Conservation (phyloP, 2,329 filamentous ascomycete species). For the Chaetomiaceae sp. region DNA sequence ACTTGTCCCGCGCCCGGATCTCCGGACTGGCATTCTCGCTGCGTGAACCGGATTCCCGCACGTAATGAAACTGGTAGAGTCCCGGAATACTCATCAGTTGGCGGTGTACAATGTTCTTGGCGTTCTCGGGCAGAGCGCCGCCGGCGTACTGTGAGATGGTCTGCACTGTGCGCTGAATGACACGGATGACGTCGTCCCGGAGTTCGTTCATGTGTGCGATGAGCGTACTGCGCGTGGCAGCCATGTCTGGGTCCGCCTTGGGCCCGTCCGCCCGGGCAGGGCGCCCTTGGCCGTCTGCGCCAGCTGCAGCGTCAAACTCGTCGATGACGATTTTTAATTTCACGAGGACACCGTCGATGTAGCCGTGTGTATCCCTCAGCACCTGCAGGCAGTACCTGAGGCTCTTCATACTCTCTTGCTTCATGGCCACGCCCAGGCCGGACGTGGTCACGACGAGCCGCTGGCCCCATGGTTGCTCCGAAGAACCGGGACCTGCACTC, state of each 20-base stretch:
- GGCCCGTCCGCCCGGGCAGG: slow-evolving; percentile 21
- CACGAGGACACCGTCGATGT: slow-evolving; percentile 68
- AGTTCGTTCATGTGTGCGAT: slow-evolving; percentile 60
- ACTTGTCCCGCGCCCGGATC: slow-evolving; percentile 47
- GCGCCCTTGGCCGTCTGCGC: slow-evolving; percentile 17
- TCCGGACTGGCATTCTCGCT: slow-evolving; percentile 36
- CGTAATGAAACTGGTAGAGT: slow-evolving; percentile 67
- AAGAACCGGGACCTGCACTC: slow-evolving; percentile 22
- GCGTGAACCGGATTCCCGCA: slow-evolving; percentile 26
- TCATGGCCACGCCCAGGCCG: slow-evolving; percentile 85
- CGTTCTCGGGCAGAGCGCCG: slow-evolving; percentile 86
- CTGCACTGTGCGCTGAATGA: slow-evolving; percentile 73
- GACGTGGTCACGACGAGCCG: slow-evolving; percentile 86
- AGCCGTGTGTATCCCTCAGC: slow-evolving; percentile 74
- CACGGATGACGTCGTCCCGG: slow-evolving; percentile 66
- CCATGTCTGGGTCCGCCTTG: slow-evolving; percentile 5
- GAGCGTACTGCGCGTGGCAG: slow-evolving; percentile 42
- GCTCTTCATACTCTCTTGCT: slow-evolving; percentile 75
- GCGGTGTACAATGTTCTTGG: slow-evolving; percentile 70
- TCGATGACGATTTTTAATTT: slow-evolving; percentile 70
- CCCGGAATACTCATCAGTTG: slow-evolving; percentile 81
- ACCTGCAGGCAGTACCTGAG: slow-evolving; percentile 79
- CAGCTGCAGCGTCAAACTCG: slow-evolving; percentile 58
- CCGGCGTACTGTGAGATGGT: slow-evolving; percentile 85
- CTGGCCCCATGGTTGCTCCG: slow-evolving; percentile 59